Evolutionary conservation across 139 green algal genomes (phyloP).

Genomic region (Yamagishiella unicocca): DNA sequence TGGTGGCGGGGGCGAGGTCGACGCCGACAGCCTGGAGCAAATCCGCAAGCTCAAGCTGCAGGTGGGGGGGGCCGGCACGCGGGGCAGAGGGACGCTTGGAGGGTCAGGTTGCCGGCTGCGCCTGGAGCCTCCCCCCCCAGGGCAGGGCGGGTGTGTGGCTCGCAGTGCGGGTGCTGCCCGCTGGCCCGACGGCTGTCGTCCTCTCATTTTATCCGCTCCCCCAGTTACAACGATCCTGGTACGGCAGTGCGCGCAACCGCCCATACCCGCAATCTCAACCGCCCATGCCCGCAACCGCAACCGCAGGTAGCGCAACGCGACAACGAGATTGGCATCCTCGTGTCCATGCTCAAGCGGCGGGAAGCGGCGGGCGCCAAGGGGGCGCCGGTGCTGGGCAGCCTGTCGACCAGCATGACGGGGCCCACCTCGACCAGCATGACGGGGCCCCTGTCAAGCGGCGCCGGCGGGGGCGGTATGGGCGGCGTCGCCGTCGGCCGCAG

Average conservation of each 20-base stretch:
- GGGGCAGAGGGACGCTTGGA: no score
- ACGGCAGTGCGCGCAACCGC: no score
- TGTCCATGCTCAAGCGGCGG: slow-evolving; percentile 79
- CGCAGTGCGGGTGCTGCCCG: no score
- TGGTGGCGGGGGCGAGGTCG: slow-evolving; percentile 15
- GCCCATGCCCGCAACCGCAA: no score
- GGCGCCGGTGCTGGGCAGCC: slow-evolving; percentile 2
- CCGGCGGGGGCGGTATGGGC: not conserved
- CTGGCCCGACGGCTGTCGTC: no score
- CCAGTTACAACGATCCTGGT: no score
- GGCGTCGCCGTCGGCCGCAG: not conserved
- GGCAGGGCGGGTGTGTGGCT: no score
- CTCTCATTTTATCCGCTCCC: no score
- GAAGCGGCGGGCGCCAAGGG: slow-evolving; percentile 17
- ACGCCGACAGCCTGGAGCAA: slow-evolving; percentile 62
- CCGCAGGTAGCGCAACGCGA: slow-evolving; percentile 82
- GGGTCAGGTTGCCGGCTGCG: no score
- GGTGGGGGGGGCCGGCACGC: slow-evolving; percentile 16
- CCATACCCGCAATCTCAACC: no score
- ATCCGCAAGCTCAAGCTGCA: slow-evolving; percentile 82
- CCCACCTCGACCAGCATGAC: not conserved
- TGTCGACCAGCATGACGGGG: not conserved
- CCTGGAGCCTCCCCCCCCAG: no score
- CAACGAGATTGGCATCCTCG: slow-evolving; percentile 89
- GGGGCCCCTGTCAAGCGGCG: not conserved